Conservation (phyloP, 306 rosid genomes). For the Crotalaria pallida region DNA sequence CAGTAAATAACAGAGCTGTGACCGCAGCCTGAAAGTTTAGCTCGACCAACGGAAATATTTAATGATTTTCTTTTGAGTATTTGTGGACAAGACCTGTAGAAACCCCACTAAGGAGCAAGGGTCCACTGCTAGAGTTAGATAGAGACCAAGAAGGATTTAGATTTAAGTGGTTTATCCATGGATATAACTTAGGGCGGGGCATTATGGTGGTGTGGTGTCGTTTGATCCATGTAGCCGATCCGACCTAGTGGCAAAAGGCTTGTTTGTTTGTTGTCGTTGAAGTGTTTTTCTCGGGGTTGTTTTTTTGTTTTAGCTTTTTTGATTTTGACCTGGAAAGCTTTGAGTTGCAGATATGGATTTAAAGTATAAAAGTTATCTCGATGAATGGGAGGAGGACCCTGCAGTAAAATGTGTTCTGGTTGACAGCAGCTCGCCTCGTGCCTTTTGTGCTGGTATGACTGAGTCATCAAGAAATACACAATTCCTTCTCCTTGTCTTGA, state of each 20-base stretch:
- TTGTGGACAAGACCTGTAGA: too few relatives aligned
- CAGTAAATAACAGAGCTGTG: not conserved
- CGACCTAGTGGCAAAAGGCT: too few relatives aligned
- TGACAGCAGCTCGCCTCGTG: constrained; percentile 85
- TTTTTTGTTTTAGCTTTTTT: not conserved
- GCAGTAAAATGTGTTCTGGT: constrained; percentile 80
- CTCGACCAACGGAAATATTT: not conserved
- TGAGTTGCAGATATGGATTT: constrained; percentile 81
- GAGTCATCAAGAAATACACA: not conserved
- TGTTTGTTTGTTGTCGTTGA: too few relatives aligned
- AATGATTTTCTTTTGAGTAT: not conserved
- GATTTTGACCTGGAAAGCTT: constrained; percentile 13
- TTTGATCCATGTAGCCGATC: too few relatives aligned
- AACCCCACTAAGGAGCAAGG: too few relatives aligned
- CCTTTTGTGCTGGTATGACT: constrained; percentile 85
- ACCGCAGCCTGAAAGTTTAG: not conserved
- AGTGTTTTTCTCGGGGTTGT: not conserved
- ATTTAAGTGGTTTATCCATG: too few relatives aligned
- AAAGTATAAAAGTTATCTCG: constrained; percentile 71
- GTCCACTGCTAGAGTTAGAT: too few relatives aligned
- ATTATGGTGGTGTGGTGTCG: too few relatives aligned
- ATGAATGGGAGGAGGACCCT: constrained; percentile 91
- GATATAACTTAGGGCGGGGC: too few relatives aligned
- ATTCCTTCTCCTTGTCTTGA: not conserved
- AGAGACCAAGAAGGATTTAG: too few relatives aligned